phyloP scores from a whole-genome alignment of 2,329 filamentous ascomycete genomes.

The Coniochaeta sp. region DNA sequence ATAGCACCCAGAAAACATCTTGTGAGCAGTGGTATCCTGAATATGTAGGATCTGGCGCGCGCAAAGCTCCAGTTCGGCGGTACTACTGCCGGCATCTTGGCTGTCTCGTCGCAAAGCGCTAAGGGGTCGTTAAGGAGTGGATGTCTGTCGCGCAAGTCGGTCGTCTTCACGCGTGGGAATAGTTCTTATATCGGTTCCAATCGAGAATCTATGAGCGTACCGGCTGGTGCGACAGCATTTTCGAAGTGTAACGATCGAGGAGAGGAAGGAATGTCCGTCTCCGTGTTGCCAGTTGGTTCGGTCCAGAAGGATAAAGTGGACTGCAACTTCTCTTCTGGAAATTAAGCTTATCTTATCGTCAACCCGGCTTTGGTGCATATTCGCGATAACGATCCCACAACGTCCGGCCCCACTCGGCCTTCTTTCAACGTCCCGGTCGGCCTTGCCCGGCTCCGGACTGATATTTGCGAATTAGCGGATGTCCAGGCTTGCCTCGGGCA shows the following conservation, averaged over 20 bases:
- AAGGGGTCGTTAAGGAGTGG: background rate
- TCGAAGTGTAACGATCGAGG: background rate
- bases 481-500: background rate
- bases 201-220: background rate
- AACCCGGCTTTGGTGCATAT: background rate
- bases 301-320: background rate
- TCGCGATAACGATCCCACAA: background rate
- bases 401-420: background rate
- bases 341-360: constrained; percentile 1
- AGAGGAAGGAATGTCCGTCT: background rate
- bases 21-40: constrained; percentile 83
- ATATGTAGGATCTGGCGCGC: constrained; percentile 71
- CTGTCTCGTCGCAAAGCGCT: background rate
- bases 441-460: background rate
- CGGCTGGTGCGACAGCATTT: background rate
- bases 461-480: background rate
- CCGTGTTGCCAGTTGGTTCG: background rate
- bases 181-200: background rate
- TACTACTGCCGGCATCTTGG: constrained; percentile 20
- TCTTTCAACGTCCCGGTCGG: background rate
- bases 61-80: constrained; percentile 56
- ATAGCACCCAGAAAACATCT: constrained; percentile 61
- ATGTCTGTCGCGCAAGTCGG: background rate
- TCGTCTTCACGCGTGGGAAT: background rate
- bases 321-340: background rate